These are phyloP conservation scores for Vanrija humicola DNA, from an alignment of 1,284 basidiomycete species.

Conservation along the genomic window DNA sequence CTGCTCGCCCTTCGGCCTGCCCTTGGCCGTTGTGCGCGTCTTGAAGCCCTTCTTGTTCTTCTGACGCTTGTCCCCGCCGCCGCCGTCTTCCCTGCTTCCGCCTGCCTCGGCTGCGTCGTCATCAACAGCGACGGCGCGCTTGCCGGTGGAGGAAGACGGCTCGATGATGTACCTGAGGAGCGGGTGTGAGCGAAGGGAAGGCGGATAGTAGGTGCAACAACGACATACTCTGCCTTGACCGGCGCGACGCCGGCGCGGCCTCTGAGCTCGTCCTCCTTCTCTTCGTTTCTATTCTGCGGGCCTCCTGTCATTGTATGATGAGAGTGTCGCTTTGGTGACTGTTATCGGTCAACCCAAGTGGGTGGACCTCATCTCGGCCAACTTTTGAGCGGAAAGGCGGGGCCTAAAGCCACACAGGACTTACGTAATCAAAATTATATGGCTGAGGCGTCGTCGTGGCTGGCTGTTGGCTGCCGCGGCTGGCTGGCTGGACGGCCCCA, in stretches of 20 bases:
- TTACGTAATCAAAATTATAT: not conserved
- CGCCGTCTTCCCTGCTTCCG: conserved; percentile 24
- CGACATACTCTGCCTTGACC: conserved; percentile 67
- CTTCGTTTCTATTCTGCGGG: not conserved
- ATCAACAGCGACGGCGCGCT: conserved; percentile 11
- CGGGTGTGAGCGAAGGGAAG: not conserved
- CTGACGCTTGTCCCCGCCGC: conserved; percentile 35
- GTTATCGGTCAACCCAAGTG: not conserved
- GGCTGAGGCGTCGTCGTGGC: too few relatives aligned
- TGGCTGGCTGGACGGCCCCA: not conserved
- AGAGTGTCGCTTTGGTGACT: not conserved
- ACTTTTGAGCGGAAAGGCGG: conserved; percentile 5
- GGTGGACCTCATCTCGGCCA: conserved; percentile 1
- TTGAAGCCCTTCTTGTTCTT: conserved; percentile 58
- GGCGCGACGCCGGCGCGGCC: conserved; percentile 59
- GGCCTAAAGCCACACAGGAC: not conserved
- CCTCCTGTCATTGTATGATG: not conserved
- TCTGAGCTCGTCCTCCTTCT: conserved; percentile 4
- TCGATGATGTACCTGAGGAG: conserved; percentile 56
- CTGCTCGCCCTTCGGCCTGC: conserved; percentile 49
- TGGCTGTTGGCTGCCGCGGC: not conserved
- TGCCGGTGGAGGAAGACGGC: conserved; percentile 13
- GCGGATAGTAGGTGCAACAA: not conserved
- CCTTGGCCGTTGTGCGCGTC: conserved; percentile 72
- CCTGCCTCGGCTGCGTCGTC: conserved; percentile 68